A percentile compares a stretch with the other conserved stretches of the same genome.
phyloP scores from a whole-genome alignment of 345 rosid species.

The Citrus reticulata region DNA sequence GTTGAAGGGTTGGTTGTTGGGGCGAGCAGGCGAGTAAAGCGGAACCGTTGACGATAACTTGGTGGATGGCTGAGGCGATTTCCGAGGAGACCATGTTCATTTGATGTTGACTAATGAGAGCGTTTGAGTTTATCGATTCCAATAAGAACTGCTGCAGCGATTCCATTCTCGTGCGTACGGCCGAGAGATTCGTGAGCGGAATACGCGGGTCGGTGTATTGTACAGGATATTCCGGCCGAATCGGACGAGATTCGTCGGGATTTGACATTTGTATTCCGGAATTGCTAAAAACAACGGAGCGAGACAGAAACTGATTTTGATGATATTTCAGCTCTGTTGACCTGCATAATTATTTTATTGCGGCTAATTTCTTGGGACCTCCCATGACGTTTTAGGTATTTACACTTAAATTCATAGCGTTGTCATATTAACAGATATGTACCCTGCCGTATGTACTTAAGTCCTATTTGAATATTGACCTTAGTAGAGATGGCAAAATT shows the following conservation, averaged over 20 bases:
- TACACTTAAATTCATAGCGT: no score
- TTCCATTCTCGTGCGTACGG: conserved; percentile 40
- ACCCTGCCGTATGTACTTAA: no score
- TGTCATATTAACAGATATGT: no score
- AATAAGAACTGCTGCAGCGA: conserved; percentile 36
- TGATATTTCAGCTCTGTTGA: background rate
- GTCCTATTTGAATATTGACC: no score
- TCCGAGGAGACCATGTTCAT: conserved; percentile 51
- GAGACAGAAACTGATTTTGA: background rate
- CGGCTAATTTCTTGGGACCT: no score
- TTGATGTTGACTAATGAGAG: conserved; percentile 28
- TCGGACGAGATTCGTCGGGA: background rate
- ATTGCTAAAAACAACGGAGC: background rate
- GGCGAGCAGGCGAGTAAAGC: conserved; percentile 40
- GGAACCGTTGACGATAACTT: conserved; percentile 45
- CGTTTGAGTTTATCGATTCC: conserved; percentile 36
- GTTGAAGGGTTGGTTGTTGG: background rate
- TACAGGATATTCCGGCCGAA: conserved; percentile 2
- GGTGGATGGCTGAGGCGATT: conserved; percentile 49
- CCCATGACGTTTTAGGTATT: no score
- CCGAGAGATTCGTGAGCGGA: conserved; percentile 36
- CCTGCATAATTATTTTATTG: no score
- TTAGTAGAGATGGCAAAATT: no score
- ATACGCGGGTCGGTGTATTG: background rate
- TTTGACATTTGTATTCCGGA: conserved; percentile 15